Base-by-base conservation (phyloP, 1,139 yeast genomes). In the Yamadazyma jaroonii region DNA sequence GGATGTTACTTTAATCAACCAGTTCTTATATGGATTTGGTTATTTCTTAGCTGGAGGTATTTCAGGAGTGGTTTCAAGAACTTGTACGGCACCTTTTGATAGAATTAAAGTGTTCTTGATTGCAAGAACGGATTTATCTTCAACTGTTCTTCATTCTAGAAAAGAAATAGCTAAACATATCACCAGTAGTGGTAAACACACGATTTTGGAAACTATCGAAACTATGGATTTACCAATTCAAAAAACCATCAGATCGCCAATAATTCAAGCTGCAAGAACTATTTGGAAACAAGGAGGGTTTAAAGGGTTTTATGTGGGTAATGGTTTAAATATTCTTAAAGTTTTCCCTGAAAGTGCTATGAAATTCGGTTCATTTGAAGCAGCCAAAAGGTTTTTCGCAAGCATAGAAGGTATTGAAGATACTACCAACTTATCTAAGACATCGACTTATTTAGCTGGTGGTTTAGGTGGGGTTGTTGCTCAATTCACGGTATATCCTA, bases 341-440 rank as follows among this genome's bases (percentile, higher is more conserved):
- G 97, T 92, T 23, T 88, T 92, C 55, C 98, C 98, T 0, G 98
- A 92, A 59, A 84, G 96, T 31, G 97, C 98, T 3, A 92, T 92
- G 79, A 92, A 92, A 57, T 92, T 92, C 61, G 97, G 98, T 3
- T 82, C 96, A 3, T 92, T 92, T 59, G 98, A 92, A 59, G 77
- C 90, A 5, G 81, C 92, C 0, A 92, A 92, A 53, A 71, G 86
- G 42, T 57, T 84, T 31, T 68, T 92, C 53, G 84, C 95, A n/a
- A 59, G 66, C 24, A 44, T 89, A 6, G 96, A 88, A 60, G 96
- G 96, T 9, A 80, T 80, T 2, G 72, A 74, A 14, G 94, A 87
- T 54, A 77, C 86, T 2, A 62, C 83, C 1, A 78, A 87, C 36
- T 63, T 92, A 36, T 85, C 96, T 1, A 79, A 84, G 46, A 57